Base-by-base conservation (phyloP, 768 basidiomycete genomes). In the Lactarius indigo region DNA sequence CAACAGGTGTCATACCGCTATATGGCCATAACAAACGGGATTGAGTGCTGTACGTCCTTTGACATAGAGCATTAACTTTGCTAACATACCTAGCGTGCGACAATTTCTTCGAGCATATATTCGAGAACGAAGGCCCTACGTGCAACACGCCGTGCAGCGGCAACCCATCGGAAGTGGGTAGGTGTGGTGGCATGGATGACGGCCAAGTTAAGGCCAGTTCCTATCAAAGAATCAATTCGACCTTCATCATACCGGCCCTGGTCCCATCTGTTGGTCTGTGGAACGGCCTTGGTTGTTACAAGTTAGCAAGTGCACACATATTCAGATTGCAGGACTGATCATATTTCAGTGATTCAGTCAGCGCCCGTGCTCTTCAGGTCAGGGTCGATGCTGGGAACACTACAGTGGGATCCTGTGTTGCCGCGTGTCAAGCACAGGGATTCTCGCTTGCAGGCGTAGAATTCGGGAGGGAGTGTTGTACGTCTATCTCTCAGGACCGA, bases 201-300 rank as follows among this genome's bases (percentile, higher is more conserved):
- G 76, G 79, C 73, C 23, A 56, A 81, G 80, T 30, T 78, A 90
- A 18, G 30, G 55, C 55, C n/a, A 86, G 85, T 70, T 74, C 89
- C 6, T 90, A 85, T 75, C 85, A 81, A 81, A 87, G 81, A 68
- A 75, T 44, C 59, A 78, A 20, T 85, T 87, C 33, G 83, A 89
- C 17, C 84, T 0, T 74, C 23, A 68, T 39, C 37, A 39, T 39
- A 15, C 88, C 89, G 0, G 68, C 77, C 18, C 83, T 83, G 18
- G 80, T 83, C 1, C 77, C 81, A 6, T 82, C 74, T 52, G 82
- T 88, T 26, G 89, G 87, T 3, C 77, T 82, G 50, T 91, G 90
- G 89, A 73, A 78, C 6, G 86, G 84, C 0, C 81, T 90, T 41
- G 90, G 90, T n/a, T 92, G 90, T 74, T 90, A 84, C 78, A 87